Conservation (phyloP, 2,329 filamentous ascomycete genomes). For the Grosmannia penicillata region DNA sequence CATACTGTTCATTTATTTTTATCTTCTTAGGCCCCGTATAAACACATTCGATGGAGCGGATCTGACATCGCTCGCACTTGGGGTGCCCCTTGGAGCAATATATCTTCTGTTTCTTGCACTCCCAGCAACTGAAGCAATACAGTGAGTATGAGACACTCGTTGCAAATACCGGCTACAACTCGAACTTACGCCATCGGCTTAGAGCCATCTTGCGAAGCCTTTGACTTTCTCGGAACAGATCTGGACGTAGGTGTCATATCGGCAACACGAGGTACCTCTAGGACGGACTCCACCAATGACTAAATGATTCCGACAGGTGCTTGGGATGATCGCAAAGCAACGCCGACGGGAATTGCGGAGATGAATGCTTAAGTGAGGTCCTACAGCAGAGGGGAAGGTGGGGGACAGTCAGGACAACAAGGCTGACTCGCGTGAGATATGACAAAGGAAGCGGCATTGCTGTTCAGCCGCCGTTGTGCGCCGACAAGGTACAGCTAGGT, state of each 20-base stretch:
- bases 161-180: background rate
- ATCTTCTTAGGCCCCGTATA: slow-evolving; percentile 10
- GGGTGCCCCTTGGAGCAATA: slow-evolving; percentile 9
- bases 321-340: no score
- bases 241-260: background rate
- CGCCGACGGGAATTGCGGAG: no score
- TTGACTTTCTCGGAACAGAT: background rate
- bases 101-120: slow-evolving; percentile 9
- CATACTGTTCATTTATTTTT: slow-evolving; percentile 8
- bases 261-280: background rate
- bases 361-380: no score
- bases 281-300: background rate
- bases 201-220: background rate
- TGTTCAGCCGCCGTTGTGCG: no score
- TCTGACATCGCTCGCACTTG: slow-evolving; percentile 8
- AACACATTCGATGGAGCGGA: slow-evolving; percentile 6
- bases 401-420: no score
- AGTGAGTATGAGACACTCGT: background rate
- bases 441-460: no score
- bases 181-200: slow-evolving; percentile 3
- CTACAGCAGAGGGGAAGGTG: no score
- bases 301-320: background rate
- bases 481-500: no score
- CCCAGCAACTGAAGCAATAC: slow-evolving; percentile 4
- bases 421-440: no score